Base-by-base conservation (phyloP, 306 rosid species). In the Prunus campanulata region DNA sequence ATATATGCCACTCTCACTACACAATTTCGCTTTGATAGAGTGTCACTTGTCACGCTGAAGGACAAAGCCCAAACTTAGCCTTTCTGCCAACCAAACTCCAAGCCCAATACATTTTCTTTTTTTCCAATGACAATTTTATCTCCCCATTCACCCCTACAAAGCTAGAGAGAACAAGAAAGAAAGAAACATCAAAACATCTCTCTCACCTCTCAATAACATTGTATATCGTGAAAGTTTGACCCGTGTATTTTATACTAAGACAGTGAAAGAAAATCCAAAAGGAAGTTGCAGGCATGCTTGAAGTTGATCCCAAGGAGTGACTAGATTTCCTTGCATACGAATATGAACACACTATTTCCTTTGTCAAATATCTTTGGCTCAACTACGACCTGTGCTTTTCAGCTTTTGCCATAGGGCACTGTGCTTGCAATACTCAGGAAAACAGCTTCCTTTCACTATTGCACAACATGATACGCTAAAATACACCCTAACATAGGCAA, bases 231-330 rank as follows among this genome's bases (percentile, higher is more conserved):
- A 71, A 71, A n/a, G 66, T 3, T 71, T n/a, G 65, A 52, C 65
- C 64, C 6, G 16, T 49, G 52, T 13, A 52, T 52, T 30, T 10
- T 19, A 32, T 8, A 29, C 39, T 29, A 51, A 19, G 62, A 70
- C 74, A 70, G 47, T 51, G 4, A 46, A 54, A 52, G 64, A 12
- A 72, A 39, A 42, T 72, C 76, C 76, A 72, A 72, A 59, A 39
- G 9, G 22, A 56, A 39, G 54, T 57, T 72, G 76, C 39, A 39
- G 75, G 50, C 64, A 18, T 71, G 50, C 74, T 14, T 54, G 2
- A 20, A 44, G 52, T 39, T 20, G 54, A 72, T 35, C 63, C 63
- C 63, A 19, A 30, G 32, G 61, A 49, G 16, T 25, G 72, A 68
- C 13, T 22, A 30, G 32, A 24, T 24, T 16, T 55, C 3, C 60